Evolutionary conservation across 768 basidiomycete species (phyloP), one percentile per base, ranked within the genome.

Genomic region (Tephrocybe sp.): DNA sequence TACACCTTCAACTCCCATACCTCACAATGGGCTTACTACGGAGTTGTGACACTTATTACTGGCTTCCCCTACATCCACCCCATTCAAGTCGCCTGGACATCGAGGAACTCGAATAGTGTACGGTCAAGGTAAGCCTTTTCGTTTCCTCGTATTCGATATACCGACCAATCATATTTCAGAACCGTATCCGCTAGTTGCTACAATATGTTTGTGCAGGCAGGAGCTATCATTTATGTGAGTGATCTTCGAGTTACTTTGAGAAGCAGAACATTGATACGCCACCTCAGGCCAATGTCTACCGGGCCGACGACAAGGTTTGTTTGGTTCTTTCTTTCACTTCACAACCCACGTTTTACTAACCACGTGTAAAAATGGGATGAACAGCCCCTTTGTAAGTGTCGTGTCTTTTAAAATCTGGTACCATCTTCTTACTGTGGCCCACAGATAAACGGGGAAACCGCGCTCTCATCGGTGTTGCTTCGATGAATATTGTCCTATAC

Each of bases 191-290:
- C 75, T 44, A 67, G 72, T 48, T 66, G 82, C 23, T 85, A 86
- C 63, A 86, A 85, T 56, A 82, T 85, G 75, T 79, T 77, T 54
- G 80, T 84, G n/a, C 82, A 85, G 62, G 76, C 77, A 3, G 78
- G 78, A 15, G 72, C 68, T 15, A 76, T 84, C 28, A 65, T 78
- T 32, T 74, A 74, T 55, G 78, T 77, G 50, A 40, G 73, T 65
- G 12, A 2, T n/a, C 18, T 4, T 40, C 21, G 4, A 32, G 41
- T n/a, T 28, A 26, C 42, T 15, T 6, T 28, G 34, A n/a, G 9
- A 7, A 40, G 67, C 74, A 30, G 71, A 83, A 68, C 56, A 71
- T 70, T 0, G 79, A 83, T 11, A 76, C 81, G 20, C 73, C 75
- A 0, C 38, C 18, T 25, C 25, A 78, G 74, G 73, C 77, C 14